These are phyloP conservation scores for Biscogniauxia marginata DNA, from an alignment of 2,329 filamentous ascomycete species.

Conservation along the genomic window DNA sequence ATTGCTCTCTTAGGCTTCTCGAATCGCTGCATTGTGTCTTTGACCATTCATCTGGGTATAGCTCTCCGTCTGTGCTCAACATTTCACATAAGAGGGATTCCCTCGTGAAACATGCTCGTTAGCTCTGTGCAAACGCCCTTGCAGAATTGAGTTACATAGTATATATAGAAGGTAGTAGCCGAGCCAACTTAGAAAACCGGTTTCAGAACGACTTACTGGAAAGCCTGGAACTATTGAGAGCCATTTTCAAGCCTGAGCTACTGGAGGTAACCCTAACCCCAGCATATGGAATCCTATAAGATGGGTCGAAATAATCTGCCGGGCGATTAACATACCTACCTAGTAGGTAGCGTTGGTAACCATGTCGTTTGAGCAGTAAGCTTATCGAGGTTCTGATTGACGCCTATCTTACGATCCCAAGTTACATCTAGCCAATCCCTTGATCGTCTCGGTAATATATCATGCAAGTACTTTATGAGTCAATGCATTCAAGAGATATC, in stretches of 20 bases:
- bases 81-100: background rate
- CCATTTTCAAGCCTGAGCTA: background rate
- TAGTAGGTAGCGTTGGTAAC: background rate
- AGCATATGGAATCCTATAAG: background rate
- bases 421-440: background rate
- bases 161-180: background rate
- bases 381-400: background rate
- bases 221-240: background rate
- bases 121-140: background rate
- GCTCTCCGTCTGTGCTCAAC: background rate
- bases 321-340: too few relatives aligned
- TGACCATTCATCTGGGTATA: background rate
- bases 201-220: background rate
- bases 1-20: background rate
- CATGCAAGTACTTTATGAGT: conserved; percentile 1
- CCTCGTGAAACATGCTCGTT: background rate
- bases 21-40: background rate
- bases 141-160: background rate
- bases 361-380: background rate
- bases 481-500: background rate
- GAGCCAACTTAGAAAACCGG: background rate
- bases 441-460: background rate
- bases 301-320: background rate
- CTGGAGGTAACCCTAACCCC: background rate
- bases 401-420: background rate